Evolutionary conservation across 192 early-diverging fungal genomes (phyloP).

Genomic region (Allomyces macrogynus): DNA sequence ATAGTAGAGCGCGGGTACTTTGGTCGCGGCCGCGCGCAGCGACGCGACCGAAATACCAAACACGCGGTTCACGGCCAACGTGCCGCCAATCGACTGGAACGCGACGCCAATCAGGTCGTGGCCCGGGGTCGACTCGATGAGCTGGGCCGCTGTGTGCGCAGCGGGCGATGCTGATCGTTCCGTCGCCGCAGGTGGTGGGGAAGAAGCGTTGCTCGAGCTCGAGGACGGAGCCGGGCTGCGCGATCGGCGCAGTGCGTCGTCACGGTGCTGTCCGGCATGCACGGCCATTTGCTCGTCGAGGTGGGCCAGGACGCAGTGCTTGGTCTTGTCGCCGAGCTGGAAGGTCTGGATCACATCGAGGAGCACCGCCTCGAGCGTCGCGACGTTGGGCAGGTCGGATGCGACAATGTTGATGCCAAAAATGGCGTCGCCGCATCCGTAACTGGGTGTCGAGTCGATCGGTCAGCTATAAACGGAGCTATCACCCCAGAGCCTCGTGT

Average conservation of each 20-base stretch:
- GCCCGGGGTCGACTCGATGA: background rate
- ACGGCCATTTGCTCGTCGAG: conserved; percentile 1
- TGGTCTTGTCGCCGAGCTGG: background rate
- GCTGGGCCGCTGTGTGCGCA: background rate
- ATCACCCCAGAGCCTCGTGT: no score
- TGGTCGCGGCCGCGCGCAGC: background rate
- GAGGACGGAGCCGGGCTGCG: no score
- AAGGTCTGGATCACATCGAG: background rate
- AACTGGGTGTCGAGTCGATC: no score
- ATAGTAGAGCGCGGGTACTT: background rate
- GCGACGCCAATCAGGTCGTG: background rate
- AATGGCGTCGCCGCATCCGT: conserved; percentile 1
- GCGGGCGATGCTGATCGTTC: background rate
- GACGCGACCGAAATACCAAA: background rate
- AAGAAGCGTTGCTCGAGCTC: no score
- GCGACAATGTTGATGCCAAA: conserved; percentile 1
- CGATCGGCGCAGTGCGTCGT: background rate
- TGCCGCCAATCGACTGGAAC: conserved; percentile 3
- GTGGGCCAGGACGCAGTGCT: conserved; percentile 2
- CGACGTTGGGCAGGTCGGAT: background rate
- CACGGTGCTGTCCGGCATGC: background rate
- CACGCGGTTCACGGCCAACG: background rate
- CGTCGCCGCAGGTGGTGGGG: background rate
- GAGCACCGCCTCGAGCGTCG: background rate
- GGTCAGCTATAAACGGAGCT: no score